Evolutionary conservation across 2,329 filamentous ascomycete species (phyloP), one percentile per base, ranked within the genome.

Genomic region (Colletotrichum viniferum): DNA sequence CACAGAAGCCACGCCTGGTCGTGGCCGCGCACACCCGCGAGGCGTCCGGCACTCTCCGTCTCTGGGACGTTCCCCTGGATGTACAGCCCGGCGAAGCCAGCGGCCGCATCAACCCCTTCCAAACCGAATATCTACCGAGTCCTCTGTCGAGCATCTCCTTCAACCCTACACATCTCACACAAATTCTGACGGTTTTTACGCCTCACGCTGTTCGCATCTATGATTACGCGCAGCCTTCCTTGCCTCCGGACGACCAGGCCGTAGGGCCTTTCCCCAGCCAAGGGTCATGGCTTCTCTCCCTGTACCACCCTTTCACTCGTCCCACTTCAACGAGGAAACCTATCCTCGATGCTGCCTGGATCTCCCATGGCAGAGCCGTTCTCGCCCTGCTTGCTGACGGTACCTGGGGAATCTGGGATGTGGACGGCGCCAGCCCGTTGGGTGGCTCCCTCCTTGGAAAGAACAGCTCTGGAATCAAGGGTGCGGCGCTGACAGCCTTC

Each of bases 361-460:
- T 93, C 63, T 85, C 88, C 3, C 88, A 89, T 74, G 92, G 92
- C 12, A 87, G 89, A 62, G 91, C 92, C 7, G 84, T 93, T 32
- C 83, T 93, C 55, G 86, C 87, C 1, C 84, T 93, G 4, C 84
- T 93, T 5, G 89, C 89, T 1, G 92, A 93, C 78, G 92, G 92
- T 8, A 91, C 92, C 80, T 93, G 92, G 92, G 92, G 91, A 16
- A 89, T 93, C 38, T 93, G 92, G 92, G 92, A 93, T 78, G 87
- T 93, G 60, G 90, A 93, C 76, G 90, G 91, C 9, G 86, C 86
- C 34, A 89, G 88, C 52, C 89, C 90, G 3, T 81, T 87, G 43
- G 81, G 86, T 63, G 81, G 86, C 73, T 81, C 86, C 1, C 81
- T 91, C 5, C 86, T 90, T 28, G 88, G 85, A 55, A 90, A 88